Conservation (phyloP, 768 basidiomycete genomes). For the Mycena kentingensis region DNA sequence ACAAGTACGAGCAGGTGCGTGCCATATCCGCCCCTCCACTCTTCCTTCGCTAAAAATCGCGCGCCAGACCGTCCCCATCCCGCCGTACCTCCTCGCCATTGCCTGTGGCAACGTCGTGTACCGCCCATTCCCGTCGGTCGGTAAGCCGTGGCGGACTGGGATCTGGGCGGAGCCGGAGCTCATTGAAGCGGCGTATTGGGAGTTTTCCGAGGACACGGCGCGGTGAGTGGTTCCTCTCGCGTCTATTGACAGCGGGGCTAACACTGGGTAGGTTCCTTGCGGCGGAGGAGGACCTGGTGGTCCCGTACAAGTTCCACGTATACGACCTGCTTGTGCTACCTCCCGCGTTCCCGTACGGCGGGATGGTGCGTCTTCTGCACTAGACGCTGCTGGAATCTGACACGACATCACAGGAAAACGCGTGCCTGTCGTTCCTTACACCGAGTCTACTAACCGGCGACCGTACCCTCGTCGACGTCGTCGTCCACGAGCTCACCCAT, state of each 20-base stretch:
- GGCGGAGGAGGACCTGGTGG: constrained; percentile 73
- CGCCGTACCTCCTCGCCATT: constrained; percentile 91
- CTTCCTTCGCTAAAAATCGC: not conserved
- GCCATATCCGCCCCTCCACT: not conserved
- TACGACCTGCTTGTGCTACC: constrained; percentile 91
- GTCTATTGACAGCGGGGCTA: too few species aligned
- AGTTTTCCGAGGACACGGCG: constrained; percentile 86
- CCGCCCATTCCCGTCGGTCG: constrained; percentile 56
- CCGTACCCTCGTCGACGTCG: not conserved
- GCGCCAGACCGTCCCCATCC: constrained; percentile 82
- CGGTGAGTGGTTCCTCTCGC: constrained; percentile 42
- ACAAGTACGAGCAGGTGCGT: constrained; percentile 75
- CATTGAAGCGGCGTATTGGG: constrained; percentile 77
- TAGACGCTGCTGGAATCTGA: constrained; percentile 6
- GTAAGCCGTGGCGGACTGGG: constrained; percentile 78
- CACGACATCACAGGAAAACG: constrained; percentile 91
- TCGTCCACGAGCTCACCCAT: constrained; percentile 1
- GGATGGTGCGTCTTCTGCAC: constrained; percentile 57
- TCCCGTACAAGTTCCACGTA: constrained; percentile 80
- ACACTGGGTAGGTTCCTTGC: constrained; percentile 61
- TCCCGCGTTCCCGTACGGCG: constrained; percentile 91
- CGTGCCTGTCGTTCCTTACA: constrained; percentile 85
- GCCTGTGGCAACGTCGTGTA: constrained; percentile 84
- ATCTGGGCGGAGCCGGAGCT: constrained; percentile 91
- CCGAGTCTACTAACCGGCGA: constrained; percentile 56